Conservation (phyloP, 78 protist genomes). For the Paratrimastix pyriformis region DNA sequence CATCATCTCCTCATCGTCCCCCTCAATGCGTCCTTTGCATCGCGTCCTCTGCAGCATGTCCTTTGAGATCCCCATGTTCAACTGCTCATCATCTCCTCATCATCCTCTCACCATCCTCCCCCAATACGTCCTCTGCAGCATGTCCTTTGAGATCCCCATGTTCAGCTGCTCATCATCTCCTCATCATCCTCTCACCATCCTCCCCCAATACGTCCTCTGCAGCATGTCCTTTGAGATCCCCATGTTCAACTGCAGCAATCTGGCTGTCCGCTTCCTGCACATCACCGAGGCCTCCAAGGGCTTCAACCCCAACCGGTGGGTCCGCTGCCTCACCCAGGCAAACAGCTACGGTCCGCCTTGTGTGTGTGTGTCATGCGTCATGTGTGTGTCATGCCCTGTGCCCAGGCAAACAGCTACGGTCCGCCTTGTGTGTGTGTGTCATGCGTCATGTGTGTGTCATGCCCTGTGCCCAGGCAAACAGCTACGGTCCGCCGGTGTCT, state of each 20-base stretch:
- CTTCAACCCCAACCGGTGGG: conserved; percentile 52
- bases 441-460: conserved; percentile 51
- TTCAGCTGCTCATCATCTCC: too few species aligned
- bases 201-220: too few species aligned
- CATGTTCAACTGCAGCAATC: conserved; percentile 27
- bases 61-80: conserved; percentile 64
- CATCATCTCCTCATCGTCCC: too few species aligned
- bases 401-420: conserved; percentile 38
- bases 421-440: too few species aligned
- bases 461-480: conserved; percentile 39
- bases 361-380: conserved; percentile 31
- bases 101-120: too few species aligned
- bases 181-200: too few species aligned
- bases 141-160: too few species aligned
- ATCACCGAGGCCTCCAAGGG: conserved; percentile 26
- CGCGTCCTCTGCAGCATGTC: too few species aligned
- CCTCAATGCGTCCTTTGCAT: too few species aligned
- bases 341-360: conserved; percentile 33
- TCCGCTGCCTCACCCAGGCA: conserved; percentile 53
- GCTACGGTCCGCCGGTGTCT: conserved; percentile 30
- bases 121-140: too few species aligned
- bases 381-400: conserved; percentile 54
- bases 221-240: conserved; percentile 69
- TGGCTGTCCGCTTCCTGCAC: conserved; percentile 31
- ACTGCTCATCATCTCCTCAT: too few species aligned